These are phyloP conservation scores for Penicillium sp. DNA, from an alignment of 2,329 filamentous ascomycete genomes.

Conservation along the genomic window DNA sequence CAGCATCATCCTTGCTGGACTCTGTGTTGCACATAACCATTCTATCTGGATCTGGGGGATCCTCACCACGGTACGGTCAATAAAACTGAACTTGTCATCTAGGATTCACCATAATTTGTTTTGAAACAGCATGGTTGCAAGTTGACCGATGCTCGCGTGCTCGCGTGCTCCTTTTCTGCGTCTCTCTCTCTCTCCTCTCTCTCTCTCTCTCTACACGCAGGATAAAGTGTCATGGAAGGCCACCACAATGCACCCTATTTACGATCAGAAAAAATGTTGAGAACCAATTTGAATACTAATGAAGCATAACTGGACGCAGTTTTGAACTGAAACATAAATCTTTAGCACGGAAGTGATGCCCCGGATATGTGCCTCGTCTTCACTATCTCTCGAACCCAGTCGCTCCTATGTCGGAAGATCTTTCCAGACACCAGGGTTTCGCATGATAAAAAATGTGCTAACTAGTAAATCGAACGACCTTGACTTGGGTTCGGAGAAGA, in stretches of 20 bases:
- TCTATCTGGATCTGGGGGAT: not conserved
- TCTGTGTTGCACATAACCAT: not conserved
- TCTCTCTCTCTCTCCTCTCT: too few species aligned
- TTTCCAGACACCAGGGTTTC: too few species aligned
- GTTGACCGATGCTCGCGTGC: not conserved
- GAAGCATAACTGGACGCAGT: too few species aligned
- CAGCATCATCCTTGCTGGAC: not conserved
- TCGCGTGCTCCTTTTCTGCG: not conserved
- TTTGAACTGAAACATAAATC: too few species aligned
- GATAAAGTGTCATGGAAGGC: not conserved
- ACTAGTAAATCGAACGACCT: too few species aligned
- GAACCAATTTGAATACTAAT: not conserved
- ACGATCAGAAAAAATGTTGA: not conserved
- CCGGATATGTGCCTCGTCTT: too few species aligned
- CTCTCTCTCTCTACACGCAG: not conserved
- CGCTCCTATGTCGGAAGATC: too few species aligned
- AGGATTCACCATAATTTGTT: not conserved
- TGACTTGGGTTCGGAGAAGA: too few species aligned
- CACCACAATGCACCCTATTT: not conserved
- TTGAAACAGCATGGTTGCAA: not conserved
- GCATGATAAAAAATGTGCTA: too few species aligned
- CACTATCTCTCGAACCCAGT: too few species aligned
- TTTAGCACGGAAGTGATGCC: too few species aligned
- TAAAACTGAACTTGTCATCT: not conserved
- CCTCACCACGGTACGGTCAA: not conserved